Evolutionary conservation across 2,329 filamentous ascomycete genomes (phyloP).

Genomic region (Colletotrichum zoysiae): DNA sequence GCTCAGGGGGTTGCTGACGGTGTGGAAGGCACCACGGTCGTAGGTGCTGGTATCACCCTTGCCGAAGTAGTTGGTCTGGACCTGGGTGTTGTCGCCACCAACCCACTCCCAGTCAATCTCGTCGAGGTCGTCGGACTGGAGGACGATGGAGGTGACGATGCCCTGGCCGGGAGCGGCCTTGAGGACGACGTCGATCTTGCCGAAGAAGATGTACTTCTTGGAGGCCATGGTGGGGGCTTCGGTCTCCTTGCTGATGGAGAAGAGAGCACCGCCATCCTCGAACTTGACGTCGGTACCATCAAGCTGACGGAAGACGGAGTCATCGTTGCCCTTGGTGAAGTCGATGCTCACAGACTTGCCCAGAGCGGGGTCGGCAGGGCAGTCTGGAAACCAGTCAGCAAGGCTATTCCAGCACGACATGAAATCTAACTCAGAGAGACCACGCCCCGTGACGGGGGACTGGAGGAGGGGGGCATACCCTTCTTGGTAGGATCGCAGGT

Average conservation of each 20-base stretch:
- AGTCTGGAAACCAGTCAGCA: constrained; percentile 59
- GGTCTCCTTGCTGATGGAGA: constrained; percentile 75
- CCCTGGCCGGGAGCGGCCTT: constrained; percentile 85
- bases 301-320: constrained; percentile 63
- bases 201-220: constrained; percentile 97
- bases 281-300: constrained; percentile 64
- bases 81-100: constrained; percentile 78
- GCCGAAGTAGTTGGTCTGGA: constrained; percentile 90
- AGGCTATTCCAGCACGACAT: neutral
- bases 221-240: constrained; percentile 80
- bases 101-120: constrained; percentile 99
- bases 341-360: constrained; percentile 75
- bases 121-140: constrained; percentile 92
- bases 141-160: constrained; percentile 89
- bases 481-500: constrained; percentile 67
- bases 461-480: constrained; percentile 51
- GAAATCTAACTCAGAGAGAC: neutral
- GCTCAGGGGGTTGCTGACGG: constrained; percentile 68
- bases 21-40: constrained; percentile 75
- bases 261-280: constrained; percentile 62
- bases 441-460: neutral
- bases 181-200: constrained; percentile 82
- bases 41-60: constrained; percentile 79
- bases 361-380: constrained; percentile 82
- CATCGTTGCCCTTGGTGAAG: constrained; percentile 80